Evolutionary conservation across 2,329 filamentous ascomycete genomes (phyloP), one percentile per base, ranked within the genome.

Genomic region (Aspergillus eucalypticola): DNA sequence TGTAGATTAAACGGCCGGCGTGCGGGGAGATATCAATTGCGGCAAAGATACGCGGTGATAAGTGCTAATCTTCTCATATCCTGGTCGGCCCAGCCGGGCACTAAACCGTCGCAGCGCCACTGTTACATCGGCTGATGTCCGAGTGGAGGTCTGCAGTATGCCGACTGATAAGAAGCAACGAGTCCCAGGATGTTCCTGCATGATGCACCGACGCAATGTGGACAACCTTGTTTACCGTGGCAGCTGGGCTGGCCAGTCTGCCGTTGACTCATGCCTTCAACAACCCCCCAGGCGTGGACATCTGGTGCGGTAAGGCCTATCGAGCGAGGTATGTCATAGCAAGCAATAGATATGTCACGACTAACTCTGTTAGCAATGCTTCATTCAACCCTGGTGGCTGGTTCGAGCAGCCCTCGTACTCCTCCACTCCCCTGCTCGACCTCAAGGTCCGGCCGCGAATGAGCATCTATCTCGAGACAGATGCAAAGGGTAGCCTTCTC

Each of bases 231-330:
- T 19, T 25, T 11, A 5, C 23, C 6, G 13, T 41, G 2, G 38
- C 52, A 5, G 52, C 52, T 4, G 19, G 29, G 2, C 32, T 54
- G 8, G 51, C 51, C 52, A 42, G 38, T 11, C 15, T 54, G 52
- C 52, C 38, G 21, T 41, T 42, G 23, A 27, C 10, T 23, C 4
- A 10, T 15, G 52, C 23, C n/a, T 54, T 54, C 11, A 54, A 54
- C 39, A 54, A 54, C 3, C 52, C 52, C 7, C 23, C 52, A 1
- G 38, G 52, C 0, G 52, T 54, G 3, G 52, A 54, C 15, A 54
- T 54, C 23, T 54, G 52, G 52, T 54, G 52, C 27, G 52, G 52
- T 8, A 54, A 54, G 15, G 52, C 52, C 5, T 54, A 54, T 42
- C 52, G 52, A 19, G 35, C 52, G 2, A 54, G 38, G 52, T 54